Conservation (phyloP, 2,329 filamentous ascomycete species). For the Sphaerulina populicola region DNA sequence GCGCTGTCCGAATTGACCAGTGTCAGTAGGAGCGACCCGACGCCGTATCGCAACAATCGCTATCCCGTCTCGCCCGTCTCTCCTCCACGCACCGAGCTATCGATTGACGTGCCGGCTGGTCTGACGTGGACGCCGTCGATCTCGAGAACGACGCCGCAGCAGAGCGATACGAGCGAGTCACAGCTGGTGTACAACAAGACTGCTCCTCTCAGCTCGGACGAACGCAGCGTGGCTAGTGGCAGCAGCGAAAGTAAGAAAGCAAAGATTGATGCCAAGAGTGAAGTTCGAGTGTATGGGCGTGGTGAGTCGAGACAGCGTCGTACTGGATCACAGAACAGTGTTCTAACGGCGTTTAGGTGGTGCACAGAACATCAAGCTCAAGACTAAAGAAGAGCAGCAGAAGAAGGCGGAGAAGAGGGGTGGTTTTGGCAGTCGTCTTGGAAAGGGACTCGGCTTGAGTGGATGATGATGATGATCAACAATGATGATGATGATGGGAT, state of each 20-base stretch:
- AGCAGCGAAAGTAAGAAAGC: slow-evolving; percentile 32
- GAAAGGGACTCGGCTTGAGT: slow-evolving; percentile 12
- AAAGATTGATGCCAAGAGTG: slow-evolving; percentile 43
- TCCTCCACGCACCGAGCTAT: slow-evolving; percentile 19
- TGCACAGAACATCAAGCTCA: slow-evolving; percentile 48
- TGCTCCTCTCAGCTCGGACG: slow-evolving; percentile 25
- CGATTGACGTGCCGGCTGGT: slow-evolving; percentile 18
- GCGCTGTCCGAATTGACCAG: slow-evolving; percentile 11
- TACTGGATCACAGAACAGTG: slow-evolving; percentile 20
- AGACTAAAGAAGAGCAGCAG: slow-evolving; percentile 36
- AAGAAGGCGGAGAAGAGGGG: slow-evolving; percentile 8
- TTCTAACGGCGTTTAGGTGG: slow-evolving; percentile 34
- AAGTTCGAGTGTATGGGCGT: slow-evolving; percentile 48
- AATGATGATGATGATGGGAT: background rate
- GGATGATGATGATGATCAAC: background rate
- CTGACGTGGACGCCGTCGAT: slow-evolving; percentile 24
- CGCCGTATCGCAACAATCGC: slow-evolving; percentile 9
- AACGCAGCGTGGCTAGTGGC: slow-evolving; percentile 26
- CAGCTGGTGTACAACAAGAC: slow-evolving; percentile 24
- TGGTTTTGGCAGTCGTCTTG: slow-evolving; percentile 12
- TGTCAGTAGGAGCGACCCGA: slow-evolving; percentile 23
- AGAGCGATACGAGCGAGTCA: slow-evolving; percentile 21
- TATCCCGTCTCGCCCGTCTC: slow-evolving; percentile 15
- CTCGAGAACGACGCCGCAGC: slow-evolving; percentile 2
- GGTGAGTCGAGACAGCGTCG: slow-evolving; percentile 37